These are phyloP conservation scores for Seiridium cupressi DNA, from an alignment of 2,329 filamentous ascomycete species.

Conservation along the genomic window DNA sequence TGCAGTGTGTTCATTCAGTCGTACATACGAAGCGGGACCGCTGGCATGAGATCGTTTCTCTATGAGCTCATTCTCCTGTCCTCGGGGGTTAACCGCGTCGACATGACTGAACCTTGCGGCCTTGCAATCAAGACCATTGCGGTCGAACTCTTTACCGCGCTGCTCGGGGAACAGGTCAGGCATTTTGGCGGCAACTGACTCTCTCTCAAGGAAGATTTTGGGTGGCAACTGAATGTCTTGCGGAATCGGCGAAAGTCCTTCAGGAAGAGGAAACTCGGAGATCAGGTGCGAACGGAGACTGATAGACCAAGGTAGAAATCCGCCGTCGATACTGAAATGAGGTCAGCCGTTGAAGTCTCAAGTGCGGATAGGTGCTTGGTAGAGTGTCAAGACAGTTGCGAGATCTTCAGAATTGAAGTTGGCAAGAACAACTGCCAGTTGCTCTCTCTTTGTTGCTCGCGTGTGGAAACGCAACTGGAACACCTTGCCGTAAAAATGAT, in stretches of 20 bases:
- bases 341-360: background rate
- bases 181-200: constrained; percentile 21
- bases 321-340: constrained; percentile 69
- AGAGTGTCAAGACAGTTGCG: background rate
- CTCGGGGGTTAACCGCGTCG: constrained; percentile 15
- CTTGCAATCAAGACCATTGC: constrained; percentile 15
- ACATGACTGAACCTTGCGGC: constrained; percentile 26
- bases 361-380: too few species aligned
- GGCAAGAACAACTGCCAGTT: background rate
- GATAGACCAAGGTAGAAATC: constrained; percentile 75
- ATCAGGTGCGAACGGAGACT: constrained; percentile 66
- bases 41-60: constrained; percentile 12
- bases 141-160: background rate
- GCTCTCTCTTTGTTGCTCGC: too few species aligned
- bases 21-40: constrained; percentile 16
- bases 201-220: constrained; percentile 60
- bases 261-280: constrained; percentile 65
- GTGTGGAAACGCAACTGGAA: too few species aligned
- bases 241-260: constrained; percentile 67
- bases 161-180: constrained; percentile 8
- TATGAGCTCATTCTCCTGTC: constrained; percentile 18
- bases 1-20: constrained; percentile 19
- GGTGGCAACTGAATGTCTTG: constrained; percentile 73
- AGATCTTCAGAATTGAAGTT: background rate
- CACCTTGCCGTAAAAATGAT: too few species aligned